These are phyloP conservation scores for Pseudozyma hubeiensis DNA, from an alignment of 1,284 basidiomycete genomes.

Conservation along the genomic window DNA sequence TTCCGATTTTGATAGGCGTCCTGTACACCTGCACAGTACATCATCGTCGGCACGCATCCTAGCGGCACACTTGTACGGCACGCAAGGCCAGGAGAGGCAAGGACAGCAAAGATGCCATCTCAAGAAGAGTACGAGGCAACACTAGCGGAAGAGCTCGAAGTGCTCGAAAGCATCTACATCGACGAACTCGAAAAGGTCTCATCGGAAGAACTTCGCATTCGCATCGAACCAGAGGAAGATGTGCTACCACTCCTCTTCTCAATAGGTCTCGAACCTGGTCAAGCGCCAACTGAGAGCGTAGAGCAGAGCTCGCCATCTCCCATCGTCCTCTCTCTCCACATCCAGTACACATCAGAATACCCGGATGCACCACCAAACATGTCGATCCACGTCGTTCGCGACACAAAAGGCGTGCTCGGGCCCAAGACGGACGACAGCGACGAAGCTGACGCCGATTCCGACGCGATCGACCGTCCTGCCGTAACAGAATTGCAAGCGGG, in stretches of 20 bases:
- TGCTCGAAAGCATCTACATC: slow-evolving; percentile 94
- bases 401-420: slow-evolving; percentile 47
- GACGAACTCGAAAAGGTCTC: slow-evolving; percentile 92
- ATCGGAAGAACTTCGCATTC: slow-evolving; percentile 83
- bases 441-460: not conserved
- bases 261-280: slow-evolving; percentile 19
- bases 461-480: slow-evolving; percentile 13
- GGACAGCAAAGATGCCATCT: slow-evolving; percentile 43
- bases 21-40: not conserved
- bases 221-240: slow-evolving; percentile 86
- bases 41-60: not conserved
- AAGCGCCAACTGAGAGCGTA: slow-evolving; percentile 46
- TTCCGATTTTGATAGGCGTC: slow-evolving; percentile 8
- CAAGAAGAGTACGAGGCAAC: slow-evolving; percentile 70
- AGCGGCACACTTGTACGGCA: no score
- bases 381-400: slow-evolving; percentile 76
- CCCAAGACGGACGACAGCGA: slow-evolving; percentile 26
- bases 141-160: slow-evolving; percentile 86
- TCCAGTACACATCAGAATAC: slow-evolving; percentile 79
- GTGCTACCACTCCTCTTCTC: slow-evolving; percentile 71
- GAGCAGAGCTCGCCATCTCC: slow-evolving; percentile 47
- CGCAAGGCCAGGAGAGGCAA: no score
- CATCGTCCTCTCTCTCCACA: slow-evolving; percentile 82
- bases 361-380: slow-evolving; percentile 83
- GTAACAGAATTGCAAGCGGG: slow-evolving; percentile 68